Base-by-base conservation (phyloP, 2,329 filamentous ascomycete genomes). In the Sordariomycetes sp. region DNA sequence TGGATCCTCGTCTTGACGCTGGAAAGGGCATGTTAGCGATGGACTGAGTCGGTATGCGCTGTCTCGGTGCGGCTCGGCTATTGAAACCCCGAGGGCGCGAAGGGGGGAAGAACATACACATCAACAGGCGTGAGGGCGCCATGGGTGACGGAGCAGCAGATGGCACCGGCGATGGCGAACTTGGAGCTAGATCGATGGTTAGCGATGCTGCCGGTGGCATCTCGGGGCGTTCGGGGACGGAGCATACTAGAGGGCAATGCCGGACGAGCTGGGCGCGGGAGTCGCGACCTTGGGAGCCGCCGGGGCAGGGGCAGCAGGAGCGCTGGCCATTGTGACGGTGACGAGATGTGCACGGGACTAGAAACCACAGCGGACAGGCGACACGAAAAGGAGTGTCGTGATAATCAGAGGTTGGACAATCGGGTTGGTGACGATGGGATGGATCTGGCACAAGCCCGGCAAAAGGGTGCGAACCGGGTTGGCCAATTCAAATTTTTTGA, bases 81-180 rank as follows among this genome's bases (percentile, higher is more conserved):
- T 22, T n/a, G 22, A 22, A 28, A 35, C 25, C 51, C 46, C 46
- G 25, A 22, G 2, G 43, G 18, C 28, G 37, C 11, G 40, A 12
- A 3, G 53, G 28, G 24, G 20, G 3, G 16, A 12, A 35, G 48
- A 14, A 48, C 22, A 35, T 94, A 97, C 93, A 99, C 94, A 89
- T 99, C 94, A 76, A 99, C 91, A 72, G 94, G 94, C 67, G 94
- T 99, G 69, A 97, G 86, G 71, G 83, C 88, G 76, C 93, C 94
- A 85, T 99, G 94, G 72, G 94, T 99, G 79, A 97, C 80, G 68
- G 92, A 94, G 79, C 94, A 99, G 87, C 94, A 97, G 81, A 97
- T 80, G 69, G 94, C 94, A 79, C 94, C 94, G 69, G 94, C 92
- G 70, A 99, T 88, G 78, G 94, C 93, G 80, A 97, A 97, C 77